These are phyloP conservation scores for Heliamphora exappendiculata DNA, from an alignment of 148 eudicot species.

Conservation along the genomic window DNA sequence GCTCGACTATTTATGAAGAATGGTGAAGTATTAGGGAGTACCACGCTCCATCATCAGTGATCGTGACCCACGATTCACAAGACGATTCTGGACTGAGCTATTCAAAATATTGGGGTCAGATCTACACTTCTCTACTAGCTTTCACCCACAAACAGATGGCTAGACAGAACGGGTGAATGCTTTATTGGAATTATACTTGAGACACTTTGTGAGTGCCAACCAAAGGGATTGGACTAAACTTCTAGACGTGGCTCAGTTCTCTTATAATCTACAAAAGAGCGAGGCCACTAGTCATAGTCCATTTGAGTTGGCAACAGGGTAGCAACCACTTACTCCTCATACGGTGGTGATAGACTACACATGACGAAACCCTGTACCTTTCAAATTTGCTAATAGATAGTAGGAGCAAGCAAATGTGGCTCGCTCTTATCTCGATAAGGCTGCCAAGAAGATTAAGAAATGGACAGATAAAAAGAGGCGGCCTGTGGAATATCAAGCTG, in stretches of 20 bases:
- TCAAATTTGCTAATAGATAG: neutral
- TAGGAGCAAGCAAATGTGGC: neutral
- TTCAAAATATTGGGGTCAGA: neutral
- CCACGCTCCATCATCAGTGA: neutral
- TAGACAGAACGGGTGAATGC: neutral
- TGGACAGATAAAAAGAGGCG: neutral
- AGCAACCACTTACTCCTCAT: neutral
- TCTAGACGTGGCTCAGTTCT: neutral
- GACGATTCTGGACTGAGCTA: neutral
- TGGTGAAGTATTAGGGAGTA: neutral
- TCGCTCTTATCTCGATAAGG: neutral
- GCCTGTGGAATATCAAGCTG: neutral
- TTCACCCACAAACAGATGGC: no score
- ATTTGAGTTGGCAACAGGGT: neutral
- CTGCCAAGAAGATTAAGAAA: neutral
- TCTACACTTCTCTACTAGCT: neutral
- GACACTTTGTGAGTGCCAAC: conserved; percentile 1
- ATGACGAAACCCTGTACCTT: neutral
- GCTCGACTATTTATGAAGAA: neutral
- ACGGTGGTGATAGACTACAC: neutral
- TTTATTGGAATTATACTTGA: neutral
- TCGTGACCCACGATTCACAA: neutral
- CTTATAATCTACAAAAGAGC: neutral
- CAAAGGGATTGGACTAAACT: neutral
- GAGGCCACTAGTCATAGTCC: neutral